phyloP scores from a whole-genome alignment of 495 filamentous ascomycete genomes.

The Daldinia childiae region DNA sequence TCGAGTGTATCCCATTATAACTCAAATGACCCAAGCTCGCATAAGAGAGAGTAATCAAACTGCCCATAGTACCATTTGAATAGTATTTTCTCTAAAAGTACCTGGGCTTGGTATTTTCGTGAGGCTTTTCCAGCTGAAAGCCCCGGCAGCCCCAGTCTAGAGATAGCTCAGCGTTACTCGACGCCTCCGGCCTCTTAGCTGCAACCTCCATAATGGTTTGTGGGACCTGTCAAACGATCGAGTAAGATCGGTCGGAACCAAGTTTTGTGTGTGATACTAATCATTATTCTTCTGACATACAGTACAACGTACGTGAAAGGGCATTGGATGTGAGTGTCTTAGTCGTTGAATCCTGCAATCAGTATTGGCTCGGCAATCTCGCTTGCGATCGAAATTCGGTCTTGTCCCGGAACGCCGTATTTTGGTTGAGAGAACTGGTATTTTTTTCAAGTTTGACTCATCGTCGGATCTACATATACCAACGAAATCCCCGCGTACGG shows the following conservation, averaged over 20 bases:
- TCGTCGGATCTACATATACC: background rate
- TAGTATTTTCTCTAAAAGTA: background rate
- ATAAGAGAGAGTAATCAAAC: background rate
- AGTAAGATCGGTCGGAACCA: conserved; percentile 17
- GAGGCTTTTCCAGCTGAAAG: background rate
- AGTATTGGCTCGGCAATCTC: conserved; percentile 39
- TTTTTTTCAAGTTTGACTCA: background rate
- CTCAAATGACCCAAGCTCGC: background rate
- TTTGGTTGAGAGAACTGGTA: conserved; percentile 5
- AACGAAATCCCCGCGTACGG: background rate
- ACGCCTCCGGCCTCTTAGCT: conserved; percentile 13
- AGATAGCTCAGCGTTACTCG: conserved; percentile 5
- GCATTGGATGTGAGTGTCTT: conserved; percentile 10
- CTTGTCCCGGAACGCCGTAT: conserved; percentile 6
- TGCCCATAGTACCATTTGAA: background rate
- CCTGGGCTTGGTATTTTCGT: conserved; percentile 6
- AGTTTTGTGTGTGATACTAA: conserved; percentile 23
- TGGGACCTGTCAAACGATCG: conserved; percentile 1
- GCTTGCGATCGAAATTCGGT: conserved; percentile 24
- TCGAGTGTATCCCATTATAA: background rate
- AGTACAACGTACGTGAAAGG: conserved; percentile 1
- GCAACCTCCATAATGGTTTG: conserved; percentile 6
- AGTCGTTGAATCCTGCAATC: conserved; percentile 22
- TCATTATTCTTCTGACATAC: conserved; percentile 7
- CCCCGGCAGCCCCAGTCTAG: background rate